Conservation (phyloP, 495 filamentous ascomycete species). For the Tuber indicum region DNA sequence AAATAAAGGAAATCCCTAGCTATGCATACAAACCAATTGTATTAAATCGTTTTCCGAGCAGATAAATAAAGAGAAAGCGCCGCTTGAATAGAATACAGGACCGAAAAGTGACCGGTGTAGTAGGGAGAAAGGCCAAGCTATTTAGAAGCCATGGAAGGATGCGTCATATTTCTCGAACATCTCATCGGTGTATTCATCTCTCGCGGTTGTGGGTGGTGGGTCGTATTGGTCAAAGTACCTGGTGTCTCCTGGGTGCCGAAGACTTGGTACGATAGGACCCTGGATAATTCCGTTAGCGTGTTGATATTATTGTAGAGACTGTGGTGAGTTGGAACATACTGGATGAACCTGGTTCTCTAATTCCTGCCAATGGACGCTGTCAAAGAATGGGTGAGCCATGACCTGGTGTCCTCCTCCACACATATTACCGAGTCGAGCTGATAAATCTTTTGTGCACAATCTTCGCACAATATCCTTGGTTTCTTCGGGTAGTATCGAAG, state of each 20-base stretch:
- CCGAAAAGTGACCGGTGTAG: not conserved
- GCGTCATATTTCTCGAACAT: slow-evolving; percentile 35
- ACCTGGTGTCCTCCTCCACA: slow-evolving; percentile 73
- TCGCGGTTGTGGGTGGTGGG: slow-evolving; percentile 27
- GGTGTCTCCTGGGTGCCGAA: slow-evolving; percentile 73
- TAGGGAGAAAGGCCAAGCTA: not conserved
- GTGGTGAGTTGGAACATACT: slow-evolving; percentile 10
- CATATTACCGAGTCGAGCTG: slow-evolving; percentile 81
- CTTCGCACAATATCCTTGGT: slow-evolving; percentile 77
- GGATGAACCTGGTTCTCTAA: slow-evolving; percentile 50
- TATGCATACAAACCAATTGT: not conserved
- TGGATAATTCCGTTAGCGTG: slow-evolving; percentile 52
- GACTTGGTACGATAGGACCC: slow-evolving; percentile 79
- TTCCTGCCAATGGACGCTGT: slow-evolving; percentile 75
- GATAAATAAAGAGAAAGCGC: not conserved
- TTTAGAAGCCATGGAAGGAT: slow-evolving; percentile 28
- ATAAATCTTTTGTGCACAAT: slow-evolving; percentile 84
- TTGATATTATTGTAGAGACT: not conserved
- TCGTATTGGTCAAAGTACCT: slow-evolving; percentile 87
- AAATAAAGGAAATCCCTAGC: not conserved
- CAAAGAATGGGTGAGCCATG: slow-evolving; percentile 83
- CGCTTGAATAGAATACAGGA: not conserved
- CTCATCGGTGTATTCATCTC: slow-evolving; percentile 34
- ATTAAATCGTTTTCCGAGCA: not conserved
- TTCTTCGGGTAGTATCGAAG: slow-evolving; percentile 60